These are phyloP conservation scores for Inosperma sp. DNA, from an alignment of 768 basidiomycete species.

Conservation along the genomic window DNA sequence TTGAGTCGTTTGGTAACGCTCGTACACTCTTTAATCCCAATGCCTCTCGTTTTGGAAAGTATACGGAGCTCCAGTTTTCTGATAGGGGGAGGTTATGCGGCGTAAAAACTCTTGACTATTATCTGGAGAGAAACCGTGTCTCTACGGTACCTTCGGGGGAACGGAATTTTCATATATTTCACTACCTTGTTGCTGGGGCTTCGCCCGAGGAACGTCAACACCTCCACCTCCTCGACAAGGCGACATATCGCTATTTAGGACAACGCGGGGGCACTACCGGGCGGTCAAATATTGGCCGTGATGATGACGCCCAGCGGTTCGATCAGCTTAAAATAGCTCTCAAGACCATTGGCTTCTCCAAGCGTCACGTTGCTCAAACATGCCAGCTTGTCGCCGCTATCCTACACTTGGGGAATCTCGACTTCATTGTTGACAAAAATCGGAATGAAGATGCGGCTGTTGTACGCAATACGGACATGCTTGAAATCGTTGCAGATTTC, in stretches of 20 bases:
- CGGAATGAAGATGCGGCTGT: conserved; percentile 92
- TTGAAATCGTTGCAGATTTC: conserved; percentile 87
- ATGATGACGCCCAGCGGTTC: conserved; percentile 84
- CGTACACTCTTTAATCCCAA: conserved; percentile 90
- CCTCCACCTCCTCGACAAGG: conserved; percentile 76
- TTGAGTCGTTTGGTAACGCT: conserved; percentile 92
- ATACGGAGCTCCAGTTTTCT: conserved; percentile 95
- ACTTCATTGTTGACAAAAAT: conserved; percentile 79
- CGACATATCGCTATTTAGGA: conserved; percentile 83
- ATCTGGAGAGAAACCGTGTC: conserved; percentile 89
- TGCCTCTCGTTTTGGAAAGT: conserved; percentile 95
- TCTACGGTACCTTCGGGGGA: conserved; percentile 84
- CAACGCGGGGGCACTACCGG: conserved; percentile 47
- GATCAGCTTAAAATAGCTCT: conserved; percentile 93
- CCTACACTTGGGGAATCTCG: conserved; percentile 92
- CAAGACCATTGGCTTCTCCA: conserved; percentile 90
- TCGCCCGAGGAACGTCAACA: conserved; percentile 84
- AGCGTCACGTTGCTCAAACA: conserved; percentile 90
- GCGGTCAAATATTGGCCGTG: conserved; percentile 46
- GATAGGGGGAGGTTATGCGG: conserved; percentile 87
- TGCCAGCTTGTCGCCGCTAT: conserved; percentile 95
- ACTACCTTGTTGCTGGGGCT: conserved; percentile 92
- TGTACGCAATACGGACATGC: conserved; percentile 77
- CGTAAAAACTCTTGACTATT: conserved; percentile 94
- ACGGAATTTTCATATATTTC: conserved; percentile 97